Conservation (phyloP, 106 monocot species). For the Dendrobium huoshanense region DNA sequence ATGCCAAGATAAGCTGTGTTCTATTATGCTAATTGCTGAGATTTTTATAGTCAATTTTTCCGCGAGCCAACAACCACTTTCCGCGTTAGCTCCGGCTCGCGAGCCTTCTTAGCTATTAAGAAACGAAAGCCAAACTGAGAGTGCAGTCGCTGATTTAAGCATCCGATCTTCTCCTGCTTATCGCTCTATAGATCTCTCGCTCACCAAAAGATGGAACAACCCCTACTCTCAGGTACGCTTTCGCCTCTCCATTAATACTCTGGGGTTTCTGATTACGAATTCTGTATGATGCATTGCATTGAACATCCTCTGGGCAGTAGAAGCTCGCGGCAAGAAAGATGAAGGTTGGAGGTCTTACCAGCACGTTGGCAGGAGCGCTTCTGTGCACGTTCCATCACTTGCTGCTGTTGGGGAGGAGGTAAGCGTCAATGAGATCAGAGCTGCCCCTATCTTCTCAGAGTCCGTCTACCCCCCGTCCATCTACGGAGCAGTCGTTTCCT, state of each 20-base stretch:
- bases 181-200: not conserved
- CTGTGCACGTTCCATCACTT: slow-evolving; percentile 19
- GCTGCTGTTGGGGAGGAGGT: slow-evolving; percentile 17
- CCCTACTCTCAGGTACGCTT: slow-evolving; percentile 7
- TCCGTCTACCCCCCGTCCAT: slow-evolving; percentile 38
- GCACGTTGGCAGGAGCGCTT: slow-evolving; percentile 37
- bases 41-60: too few relatives aligned
- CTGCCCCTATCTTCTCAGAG: slow-evolving; percentile 40
- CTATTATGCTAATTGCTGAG: too few relatives aligned
- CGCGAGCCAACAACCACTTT: too few relatives aligned
- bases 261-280: not conserved
- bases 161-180: not conserved
- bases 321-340: not conserved
- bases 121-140: too few relatives aligned
- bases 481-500: slow-evolving; percentile 38
- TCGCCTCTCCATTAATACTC: not conserved
- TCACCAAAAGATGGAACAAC: not conserved
- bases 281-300: not conserved
- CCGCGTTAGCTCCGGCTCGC: too few relatives aligned
- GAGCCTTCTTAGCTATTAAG: too few relatives aligned
- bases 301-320: not conserved
- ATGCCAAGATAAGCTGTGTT: too few relatives aligned
- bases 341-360: slow-evolving; percentile 41
- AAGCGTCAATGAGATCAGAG: slow-evolving; percentile 53
- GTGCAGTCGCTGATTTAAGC: too few relatives aligned